A percentile compares a stretch with the other conserved stretches of the same genome.
These are phyloP conservation scores for Lactarius hengduanensis DNA, from an alignment of 768 basidiomycete genomes.

Conservation along the genomic window DNA sequence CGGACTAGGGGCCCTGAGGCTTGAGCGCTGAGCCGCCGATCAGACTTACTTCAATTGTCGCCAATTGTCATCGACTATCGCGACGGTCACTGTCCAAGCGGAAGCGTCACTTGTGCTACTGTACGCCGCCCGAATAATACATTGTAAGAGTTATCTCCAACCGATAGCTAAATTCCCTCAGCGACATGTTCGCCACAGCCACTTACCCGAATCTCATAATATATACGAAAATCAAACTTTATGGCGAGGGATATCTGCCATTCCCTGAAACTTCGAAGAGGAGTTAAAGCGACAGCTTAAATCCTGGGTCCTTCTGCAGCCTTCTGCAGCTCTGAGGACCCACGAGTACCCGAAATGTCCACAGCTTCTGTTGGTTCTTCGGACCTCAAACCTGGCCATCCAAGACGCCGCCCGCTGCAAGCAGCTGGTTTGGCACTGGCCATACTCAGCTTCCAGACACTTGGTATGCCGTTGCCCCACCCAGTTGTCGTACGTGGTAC, in stretches of 20 bases:
- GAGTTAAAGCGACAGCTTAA: not conserved
- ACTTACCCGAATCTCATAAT: no score
- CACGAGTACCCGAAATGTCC: not conserved
- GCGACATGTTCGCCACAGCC: no score
- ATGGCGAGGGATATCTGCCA: constrained; percentile 22
- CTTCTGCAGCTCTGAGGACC: not conserved
- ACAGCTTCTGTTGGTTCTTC: not conserved
- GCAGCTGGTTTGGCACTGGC: constrained; percentile 29
- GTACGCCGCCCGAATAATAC: not conserved
- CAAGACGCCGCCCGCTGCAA: constrained; percentile 6
- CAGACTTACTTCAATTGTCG: no score
- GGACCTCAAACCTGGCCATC: not conserved
- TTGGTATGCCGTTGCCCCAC: constrained; percentile 29
- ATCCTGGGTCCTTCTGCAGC: not conserved
- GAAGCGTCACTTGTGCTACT: no score
- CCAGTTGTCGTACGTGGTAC: not conserved
- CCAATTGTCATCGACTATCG: no score
- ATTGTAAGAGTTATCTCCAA: not conserved
- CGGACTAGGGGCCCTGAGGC: no score
- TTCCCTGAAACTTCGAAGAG: constrained; percentile 9
- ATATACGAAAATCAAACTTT: not conserved
- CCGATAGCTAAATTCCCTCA: constrained; percentile 11
- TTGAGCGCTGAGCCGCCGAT: no score
- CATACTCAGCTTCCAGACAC: constrained; percentile 36
- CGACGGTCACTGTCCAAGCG: no score